Evolutionary conservation across 805 yeast genomes (phyloP).

Genomic region (Kluyveromyces aestuarii): DNA sequence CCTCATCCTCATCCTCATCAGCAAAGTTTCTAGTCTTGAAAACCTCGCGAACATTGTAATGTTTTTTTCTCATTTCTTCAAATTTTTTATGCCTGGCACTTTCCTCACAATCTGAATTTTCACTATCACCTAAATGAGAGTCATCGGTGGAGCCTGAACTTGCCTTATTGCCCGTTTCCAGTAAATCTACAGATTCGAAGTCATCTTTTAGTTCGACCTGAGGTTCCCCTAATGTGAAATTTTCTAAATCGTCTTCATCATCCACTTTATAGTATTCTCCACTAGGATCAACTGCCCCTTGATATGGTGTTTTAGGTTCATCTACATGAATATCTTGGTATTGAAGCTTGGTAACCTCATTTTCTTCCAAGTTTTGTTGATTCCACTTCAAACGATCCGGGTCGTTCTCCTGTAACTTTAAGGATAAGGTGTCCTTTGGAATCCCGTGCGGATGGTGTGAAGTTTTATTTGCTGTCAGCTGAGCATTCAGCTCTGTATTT

Average conservation of each 20-base stretch:
- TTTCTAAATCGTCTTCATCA: constrained; percentile 48
- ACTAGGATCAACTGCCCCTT: constrained; percentile 75
- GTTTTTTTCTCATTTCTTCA: constrained; percentile 71
- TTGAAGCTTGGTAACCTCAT: constrained; percentile 61
- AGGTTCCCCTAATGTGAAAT: constrained; percentile 50
- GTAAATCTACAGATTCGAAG: constrained; percentile 16
- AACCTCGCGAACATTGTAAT: constrained; percentile 53
- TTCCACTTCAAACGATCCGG: constrained; percentile 70
- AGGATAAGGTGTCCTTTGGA: constrained; percentile 26
- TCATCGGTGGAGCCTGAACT: constrained; percentile 30
- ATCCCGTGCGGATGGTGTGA: constrained; percentile 7
- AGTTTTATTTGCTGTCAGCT: constrained; percentile 29
- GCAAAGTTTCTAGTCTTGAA: constrained; percentile 20
- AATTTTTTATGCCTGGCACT: constrained; percentile 51
- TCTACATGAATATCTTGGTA: constrained; percentile 47
- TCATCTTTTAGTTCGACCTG: constrained; percentile 32
- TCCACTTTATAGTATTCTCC: constrained; percentile 73
- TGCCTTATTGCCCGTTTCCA: constrained; percentile 18
- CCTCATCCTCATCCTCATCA: constrained; percentile 16
- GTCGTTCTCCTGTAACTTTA: constrained; percentile 19
- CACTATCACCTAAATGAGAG: constrained; percentile 26
- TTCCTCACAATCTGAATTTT: constrained; percentile 28
- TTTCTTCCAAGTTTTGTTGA: constrained; percentile 59
- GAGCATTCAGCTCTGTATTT: constrained; percentile 71
- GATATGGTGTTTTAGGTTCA: constrained; percentile 94